These are phyloP conservation scores for Phytophthora citricola DNA, from an alignment of 352 stramenopile genomes.

Conservation along the genomic window DNA sequence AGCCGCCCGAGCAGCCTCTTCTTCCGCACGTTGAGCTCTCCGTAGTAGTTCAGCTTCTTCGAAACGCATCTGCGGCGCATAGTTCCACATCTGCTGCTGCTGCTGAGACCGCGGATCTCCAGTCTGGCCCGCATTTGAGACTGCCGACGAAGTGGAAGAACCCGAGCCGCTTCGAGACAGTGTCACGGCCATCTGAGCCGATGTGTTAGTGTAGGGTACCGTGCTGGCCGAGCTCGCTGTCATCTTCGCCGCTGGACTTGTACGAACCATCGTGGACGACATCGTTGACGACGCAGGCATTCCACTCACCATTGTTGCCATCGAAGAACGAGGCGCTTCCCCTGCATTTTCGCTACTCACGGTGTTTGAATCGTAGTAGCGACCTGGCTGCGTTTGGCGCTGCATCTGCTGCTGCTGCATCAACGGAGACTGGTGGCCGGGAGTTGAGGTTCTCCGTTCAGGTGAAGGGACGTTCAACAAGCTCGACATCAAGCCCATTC, in stretches of 20 bases:
- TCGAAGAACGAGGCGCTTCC: slow-evolving; percentile 23
- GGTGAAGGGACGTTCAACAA: slow-evolving; percentile 77
- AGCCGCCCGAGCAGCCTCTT: slow-evolving; percentile 79
- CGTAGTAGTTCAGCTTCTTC: slow-evolving; percentile 81
- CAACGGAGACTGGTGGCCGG: slow-evolving; percentile 51
- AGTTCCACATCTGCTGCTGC: slow-evolving; percentile 77
- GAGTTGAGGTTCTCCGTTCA: slow-evolving; percentile 49
- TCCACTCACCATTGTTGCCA: slow-evolving; percentile 37
- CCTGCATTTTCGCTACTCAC: slow-evolving; percentile 24
- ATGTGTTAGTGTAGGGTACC: slow-evolving; percentile 29
- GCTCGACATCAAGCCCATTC: slow-evolving; percentile 82
- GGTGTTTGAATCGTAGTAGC: slow-evolving; percentile 44
- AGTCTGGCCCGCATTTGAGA: slow-evolving; percentile 34
- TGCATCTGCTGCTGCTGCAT: slow-evolving; percentile 44
- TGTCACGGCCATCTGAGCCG: slow-evolving; percentile 36
- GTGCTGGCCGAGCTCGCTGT: slow-evolving; percentile 30
- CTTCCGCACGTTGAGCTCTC: slow-evolving; percentile 73
- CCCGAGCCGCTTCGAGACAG: slow-evolving; percentile 39
- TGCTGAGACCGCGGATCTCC: slow-evolving; percentile 30
- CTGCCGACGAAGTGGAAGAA: slow-evolving; percentile 38
- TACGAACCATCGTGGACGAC: slow-evolving; percentile 28
- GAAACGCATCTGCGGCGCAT: slow-evolving; percentile 72
- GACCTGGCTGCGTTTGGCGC: slow-evolving; percentile 38
- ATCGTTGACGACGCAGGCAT: slow-evolving; percentile 42
- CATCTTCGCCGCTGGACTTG: slow-evolving; percentile 32